phyloP scores from a whole-genome alignment of 2,329 filamentous ascomycete species.

The Aspergillus fijiensis region DNA sequence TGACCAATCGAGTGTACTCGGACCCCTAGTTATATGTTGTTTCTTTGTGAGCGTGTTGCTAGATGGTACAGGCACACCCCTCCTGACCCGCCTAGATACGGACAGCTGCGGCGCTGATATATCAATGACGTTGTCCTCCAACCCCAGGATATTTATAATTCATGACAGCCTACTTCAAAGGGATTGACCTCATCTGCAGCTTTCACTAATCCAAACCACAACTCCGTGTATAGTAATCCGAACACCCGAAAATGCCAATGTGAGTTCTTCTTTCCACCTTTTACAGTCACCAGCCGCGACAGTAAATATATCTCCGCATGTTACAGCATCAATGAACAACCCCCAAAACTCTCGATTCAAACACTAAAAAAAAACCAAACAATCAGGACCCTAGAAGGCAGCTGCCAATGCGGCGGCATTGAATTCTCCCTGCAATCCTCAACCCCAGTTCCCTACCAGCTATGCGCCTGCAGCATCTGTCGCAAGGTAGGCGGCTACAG shows the following conservation, averaged over 20 bases:
- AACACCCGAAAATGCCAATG: slow-evolving; percentile 1
- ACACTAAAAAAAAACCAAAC: slow-evolving; percentile 14
- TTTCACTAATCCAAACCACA: neutral
- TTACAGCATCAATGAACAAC: neutral
- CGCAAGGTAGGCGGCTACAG: slow-evolving; percentile 49
- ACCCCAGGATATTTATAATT: neutral
- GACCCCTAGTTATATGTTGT: neutral
- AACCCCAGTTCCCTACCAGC: slow-evolving; percentile 50
- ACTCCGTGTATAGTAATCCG: neutral
- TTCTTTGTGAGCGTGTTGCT: neutral
- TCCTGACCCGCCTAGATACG: slow-evolving; percentile 1
- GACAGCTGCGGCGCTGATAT: neutral
- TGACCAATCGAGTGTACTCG: neutral
- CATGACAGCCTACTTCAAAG: neutral
- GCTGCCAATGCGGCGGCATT: slow-evolving; percentile 51
- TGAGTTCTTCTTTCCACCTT: neutral
- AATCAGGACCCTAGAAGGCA: slow-evolving; percentile 49
- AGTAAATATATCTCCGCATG: neutral
- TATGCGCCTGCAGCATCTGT: slow-evolving; percentile 52
- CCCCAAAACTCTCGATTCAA: neutral
- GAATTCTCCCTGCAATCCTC: slow-evolving; percentile 48
- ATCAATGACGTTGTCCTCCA: slow-evolving; percentile 11
- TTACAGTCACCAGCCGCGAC: too few relatives aligned
- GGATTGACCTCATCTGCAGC: neutral
- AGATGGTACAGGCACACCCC: too few relatives aligned